Conservation (phyloP, 139 green algal species). For the Volvox africanus region DNA sequence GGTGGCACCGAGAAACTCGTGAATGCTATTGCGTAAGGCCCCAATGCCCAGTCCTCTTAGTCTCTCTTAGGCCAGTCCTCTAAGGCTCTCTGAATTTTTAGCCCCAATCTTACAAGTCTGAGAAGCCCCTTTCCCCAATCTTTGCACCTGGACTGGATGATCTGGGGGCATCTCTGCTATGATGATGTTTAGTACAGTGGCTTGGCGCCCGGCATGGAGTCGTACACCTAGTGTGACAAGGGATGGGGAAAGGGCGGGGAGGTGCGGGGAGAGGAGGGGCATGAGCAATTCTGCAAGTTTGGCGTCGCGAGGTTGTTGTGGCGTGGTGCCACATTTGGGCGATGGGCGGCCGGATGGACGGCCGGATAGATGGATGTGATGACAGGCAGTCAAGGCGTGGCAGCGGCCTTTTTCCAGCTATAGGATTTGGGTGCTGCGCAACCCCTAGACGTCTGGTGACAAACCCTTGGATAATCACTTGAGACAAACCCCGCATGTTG, state of each 20-base stretch:
- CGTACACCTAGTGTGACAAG: conserved; percentile 53
- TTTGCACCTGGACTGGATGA: conserved; percentile 72
- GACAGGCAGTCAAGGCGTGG: neutral
- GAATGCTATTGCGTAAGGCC: no score
- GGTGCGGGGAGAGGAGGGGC: conserved; percentile 17
- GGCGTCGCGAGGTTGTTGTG: neutral
- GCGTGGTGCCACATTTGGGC: neutral
- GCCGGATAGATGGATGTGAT: neutral
- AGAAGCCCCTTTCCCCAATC: neutral
- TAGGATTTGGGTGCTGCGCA: neutral
- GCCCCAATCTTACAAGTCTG: neutral
- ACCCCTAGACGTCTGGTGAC: neutral
- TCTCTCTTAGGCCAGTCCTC: neutral
- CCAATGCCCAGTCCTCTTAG: no score
- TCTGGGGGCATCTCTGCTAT: conserved; percentile 79
- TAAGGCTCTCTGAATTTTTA: neutral
- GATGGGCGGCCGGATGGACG: neutral
- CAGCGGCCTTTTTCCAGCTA: neutral
- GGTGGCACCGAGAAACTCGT: no score
- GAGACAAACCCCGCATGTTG: neutral
- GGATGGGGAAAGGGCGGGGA: neutral
- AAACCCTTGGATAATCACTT: neutral
- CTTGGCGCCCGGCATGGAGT: conserved; percentile 73
- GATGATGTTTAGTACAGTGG: conserved; percentile 72
- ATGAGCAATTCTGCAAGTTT: neutral